Percentiles rank a stretch among this genome's conserved stretches.
Conservation (phyloP, 257 asterid species). For the Galeopsis tetrahit region DNA sequence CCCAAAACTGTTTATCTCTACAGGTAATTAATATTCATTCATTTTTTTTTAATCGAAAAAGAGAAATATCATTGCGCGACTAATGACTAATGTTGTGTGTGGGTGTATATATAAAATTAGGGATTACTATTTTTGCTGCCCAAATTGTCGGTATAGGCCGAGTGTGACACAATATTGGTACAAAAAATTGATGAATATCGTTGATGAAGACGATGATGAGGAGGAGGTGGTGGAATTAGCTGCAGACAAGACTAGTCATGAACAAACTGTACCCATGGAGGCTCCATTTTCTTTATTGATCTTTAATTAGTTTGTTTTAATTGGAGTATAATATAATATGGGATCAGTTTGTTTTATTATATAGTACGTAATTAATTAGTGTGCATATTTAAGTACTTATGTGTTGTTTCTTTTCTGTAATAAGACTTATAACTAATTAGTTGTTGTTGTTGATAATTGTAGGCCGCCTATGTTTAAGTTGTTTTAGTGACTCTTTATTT, state of each 20-base stretch:
- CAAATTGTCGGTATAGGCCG: conserved; percentile 37
- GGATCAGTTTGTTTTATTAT: neutral
- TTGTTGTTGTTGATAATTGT: too few species aligned
- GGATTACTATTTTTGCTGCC: conserved; percentile 38
- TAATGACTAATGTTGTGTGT: neutral
- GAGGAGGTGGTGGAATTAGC: too few species aligned
- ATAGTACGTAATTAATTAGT: too few species aligned
- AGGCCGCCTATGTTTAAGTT: neutral
- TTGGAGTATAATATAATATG: neutral
- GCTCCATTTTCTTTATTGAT: conserved; percentile 4
- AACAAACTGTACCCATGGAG: neutral
- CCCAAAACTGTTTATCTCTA: conserved; percentile 29
- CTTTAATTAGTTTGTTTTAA: neutral
- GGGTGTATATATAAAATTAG: conserved; percentile 28
- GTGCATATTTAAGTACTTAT: too few species aligned
- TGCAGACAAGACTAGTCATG: too few species aligned
- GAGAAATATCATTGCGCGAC: neutral
- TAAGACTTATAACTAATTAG: too few species aligned
- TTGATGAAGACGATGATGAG: neutral
- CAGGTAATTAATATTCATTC: too few species aligned
- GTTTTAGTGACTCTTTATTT: neutral
- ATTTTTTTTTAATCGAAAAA: neutral
- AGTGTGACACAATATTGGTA: neutral
- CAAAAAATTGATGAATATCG: conserved; percentile 29
- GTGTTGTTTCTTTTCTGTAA: too few species aligned